phyloP scores from a whole-genome alignment of 2,329 filamentous ascomycete genomes.

The Ceratocystis diversiconidia region DNA sequence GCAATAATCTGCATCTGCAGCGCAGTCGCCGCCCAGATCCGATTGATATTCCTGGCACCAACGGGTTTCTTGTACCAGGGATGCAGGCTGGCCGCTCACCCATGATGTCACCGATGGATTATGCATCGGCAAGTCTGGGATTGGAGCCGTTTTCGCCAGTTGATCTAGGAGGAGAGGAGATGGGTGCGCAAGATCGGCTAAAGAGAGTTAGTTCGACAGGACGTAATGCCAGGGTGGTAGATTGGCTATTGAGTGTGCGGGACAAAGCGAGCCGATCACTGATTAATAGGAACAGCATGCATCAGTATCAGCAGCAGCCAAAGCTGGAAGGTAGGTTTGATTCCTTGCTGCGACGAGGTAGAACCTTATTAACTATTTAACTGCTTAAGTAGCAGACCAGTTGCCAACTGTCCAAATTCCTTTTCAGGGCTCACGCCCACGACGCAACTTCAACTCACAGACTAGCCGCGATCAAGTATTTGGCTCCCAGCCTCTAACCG shows the following conservation, averaged over 20 bases:
- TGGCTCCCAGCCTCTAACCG: conserved; percentile 3
- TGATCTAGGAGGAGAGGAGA: neutral
- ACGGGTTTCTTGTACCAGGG: neutral
- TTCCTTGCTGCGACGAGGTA: neutral
- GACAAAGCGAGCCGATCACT: conserved; percentile 5
- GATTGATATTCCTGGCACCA: neutral
- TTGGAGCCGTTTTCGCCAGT: neutral
- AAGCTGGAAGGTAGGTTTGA: neutral
- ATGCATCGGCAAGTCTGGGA: neutral
- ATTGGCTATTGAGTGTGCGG: conserved; percentile 8
- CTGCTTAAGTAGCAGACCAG: neutral
- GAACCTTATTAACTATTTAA: neutral
- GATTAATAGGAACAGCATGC: neutral
- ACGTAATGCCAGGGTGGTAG: conserved; percentile 4
- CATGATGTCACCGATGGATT: neutral
- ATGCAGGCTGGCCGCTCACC: neutral
- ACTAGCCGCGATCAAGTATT: conserved; percentile 11
- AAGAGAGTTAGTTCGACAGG: conserved; percentile 1
- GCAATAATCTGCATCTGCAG: neutral
- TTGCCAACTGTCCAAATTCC: neutral
- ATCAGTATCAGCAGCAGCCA: neutral
- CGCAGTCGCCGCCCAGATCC: conserved; percentile 2
- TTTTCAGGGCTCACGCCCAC: neutral
- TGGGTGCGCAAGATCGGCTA: neutral
- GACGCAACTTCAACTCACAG: conserved; percentile 1